A percentile compares a stretch with the other conserved stretches of the same genome.
Evolutionary conservation across 345 rosid species (phyloP).

Genomic region (Isatis tinctoria): DNA sequence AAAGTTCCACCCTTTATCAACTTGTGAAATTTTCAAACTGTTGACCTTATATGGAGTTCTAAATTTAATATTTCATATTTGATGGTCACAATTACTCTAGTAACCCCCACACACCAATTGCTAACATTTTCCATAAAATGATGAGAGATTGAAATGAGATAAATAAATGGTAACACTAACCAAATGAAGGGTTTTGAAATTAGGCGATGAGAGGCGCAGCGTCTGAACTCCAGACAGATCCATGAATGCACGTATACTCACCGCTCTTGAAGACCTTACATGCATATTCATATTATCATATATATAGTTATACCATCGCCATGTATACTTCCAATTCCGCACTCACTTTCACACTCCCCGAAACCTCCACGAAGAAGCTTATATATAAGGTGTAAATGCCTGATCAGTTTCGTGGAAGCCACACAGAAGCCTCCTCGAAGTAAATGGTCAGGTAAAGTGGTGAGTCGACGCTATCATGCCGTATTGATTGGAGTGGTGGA

Average conservation of each 20-base stretch:
- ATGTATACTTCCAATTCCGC: too few species aligned
- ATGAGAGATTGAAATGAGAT: background rate
- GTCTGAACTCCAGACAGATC: conserved; percentile 14
- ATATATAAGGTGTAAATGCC: too few species aligned
- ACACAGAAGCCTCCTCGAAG: too few species aligned
- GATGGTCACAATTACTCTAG: background rate
- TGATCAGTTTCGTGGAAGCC: background rate
- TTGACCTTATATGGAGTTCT: background rate
- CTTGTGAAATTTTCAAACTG: background rate
- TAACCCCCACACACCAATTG: background rate
- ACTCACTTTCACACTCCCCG: too few species aligned
- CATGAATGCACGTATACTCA: background rate
- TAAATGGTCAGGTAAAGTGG: too few species aligned
- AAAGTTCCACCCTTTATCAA: background rate
- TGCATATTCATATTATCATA: too few species aligned
- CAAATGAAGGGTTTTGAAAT: conserved; percentile 19
- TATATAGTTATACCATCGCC: too few species aligned
- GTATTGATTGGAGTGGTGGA: too few species aligned
- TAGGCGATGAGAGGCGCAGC: conserved; percentile 12
- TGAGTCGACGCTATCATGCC: too few species aligned
- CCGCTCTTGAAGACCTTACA: too few species aligned
- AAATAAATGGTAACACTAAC: too few species aligned
- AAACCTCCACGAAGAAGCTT: too few species aligned
- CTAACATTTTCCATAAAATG: background rate
- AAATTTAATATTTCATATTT: background rate